Evolutionary conservation across 208 protist species (phyloP).

Genomic region (Phytomonas serpens): DNA sequence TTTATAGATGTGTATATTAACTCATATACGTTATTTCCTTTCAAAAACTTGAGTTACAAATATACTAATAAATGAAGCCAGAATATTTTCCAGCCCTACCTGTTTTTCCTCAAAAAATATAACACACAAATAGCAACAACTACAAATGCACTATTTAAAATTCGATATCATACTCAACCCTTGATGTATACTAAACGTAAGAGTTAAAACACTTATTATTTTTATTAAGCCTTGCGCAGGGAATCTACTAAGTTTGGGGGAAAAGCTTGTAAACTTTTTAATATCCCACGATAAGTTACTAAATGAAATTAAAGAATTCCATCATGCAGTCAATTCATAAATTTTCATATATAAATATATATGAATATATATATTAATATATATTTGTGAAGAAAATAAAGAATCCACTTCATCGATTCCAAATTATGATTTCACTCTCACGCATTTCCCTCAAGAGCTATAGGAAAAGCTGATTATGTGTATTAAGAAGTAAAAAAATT

Average conservation of each 20-base stretch:
- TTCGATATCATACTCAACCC: not conserved
- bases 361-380: conserved; percentile 9
- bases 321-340: not conserved
- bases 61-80: not conserved
- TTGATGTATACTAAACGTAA: not conserved
- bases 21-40: not conserved
- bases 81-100: not conserved
- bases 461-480: not conserved
- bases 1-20: not conserved
- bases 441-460: not conserved
- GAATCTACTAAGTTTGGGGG: not conserved
- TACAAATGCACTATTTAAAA: not conserved
- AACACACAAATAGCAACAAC: not conserved
- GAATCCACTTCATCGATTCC: not conserved
- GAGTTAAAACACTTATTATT: not conserved
- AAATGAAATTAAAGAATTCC: not conserved
- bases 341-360: conserved; percentile 2
- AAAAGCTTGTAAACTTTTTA: not conserved
- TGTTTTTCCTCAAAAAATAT: not conserved
- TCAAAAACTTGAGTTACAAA: not conserved
- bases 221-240: not conserved
- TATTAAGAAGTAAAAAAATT: not conserved
- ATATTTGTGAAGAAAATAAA: not conserved
- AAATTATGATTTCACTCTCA: not conserved
- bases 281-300: not conserved